Evolutionary conservation across 805 yeast species (phyloP).

Genomic region (Myxozyma lipomycoides): DNA sequence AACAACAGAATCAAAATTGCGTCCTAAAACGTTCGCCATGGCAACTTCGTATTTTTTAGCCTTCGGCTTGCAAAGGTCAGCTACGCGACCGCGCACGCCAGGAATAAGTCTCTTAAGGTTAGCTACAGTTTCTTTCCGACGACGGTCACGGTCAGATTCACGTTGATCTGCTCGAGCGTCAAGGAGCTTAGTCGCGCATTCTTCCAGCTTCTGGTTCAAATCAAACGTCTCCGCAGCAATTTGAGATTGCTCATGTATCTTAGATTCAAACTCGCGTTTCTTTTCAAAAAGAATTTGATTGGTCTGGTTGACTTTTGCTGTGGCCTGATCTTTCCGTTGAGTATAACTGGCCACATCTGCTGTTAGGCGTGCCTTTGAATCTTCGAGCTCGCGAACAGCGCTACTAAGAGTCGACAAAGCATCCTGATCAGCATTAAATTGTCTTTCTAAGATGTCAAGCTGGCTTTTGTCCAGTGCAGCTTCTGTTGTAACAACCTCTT

Average conservation of each 20-base stretch:
- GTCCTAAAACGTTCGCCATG: slow-evolving; percentile 71
- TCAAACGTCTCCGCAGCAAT: slow-evolving; percentile 48
- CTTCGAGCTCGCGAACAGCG: slow-evolving; percentile 21
- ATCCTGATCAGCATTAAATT: slow-evolving; percentile 31
- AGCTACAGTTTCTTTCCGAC: slow-evolving; percentile 66
- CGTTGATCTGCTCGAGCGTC: slow-evolving; percentile 73
- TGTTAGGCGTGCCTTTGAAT: slow-evolving; percentile 20
- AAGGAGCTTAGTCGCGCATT: slow-evolving; percentile 56
- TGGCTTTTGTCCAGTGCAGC: slow-evolving; percentile 31
- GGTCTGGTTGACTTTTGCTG: slow-evolving; percentile 30
- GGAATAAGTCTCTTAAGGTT: slow-evolving; percentile 71
- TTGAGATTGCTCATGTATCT: slow-evolving; percentile 25
- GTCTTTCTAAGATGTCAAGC: slow-evolving; percentile 28
- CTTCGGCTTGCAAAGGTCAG: slow-evolving; percentile 74
- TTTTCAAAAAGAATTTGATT: slow-evolving; percentile 30
- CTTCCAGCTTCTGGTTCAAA: slow-evolving; percentile 60
- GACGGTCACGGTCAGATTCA: slow-evolving; percentile 67
- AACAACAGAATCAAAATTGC: slow-evolving; percentile 72
- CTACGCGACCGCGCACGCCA: slow-evolving; percentile 76
- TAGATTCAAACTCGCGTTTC: slow-evolving; percentile 19
- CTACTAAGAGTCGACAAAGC: slow-evolving; percentile 22
- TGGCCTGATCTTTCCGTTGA: slow-evolving; percentile 37
- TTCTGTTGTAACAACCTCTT: slow-evolving; percentile 45
- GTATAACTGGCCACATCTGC: slow-evolving; percentile 41
- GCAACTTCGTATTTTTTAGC: slow-evolving; percentile 71